Conservation (phyloP, 768 basidiomycete genomes). For the Phanerochaete carnosa region DNA sequence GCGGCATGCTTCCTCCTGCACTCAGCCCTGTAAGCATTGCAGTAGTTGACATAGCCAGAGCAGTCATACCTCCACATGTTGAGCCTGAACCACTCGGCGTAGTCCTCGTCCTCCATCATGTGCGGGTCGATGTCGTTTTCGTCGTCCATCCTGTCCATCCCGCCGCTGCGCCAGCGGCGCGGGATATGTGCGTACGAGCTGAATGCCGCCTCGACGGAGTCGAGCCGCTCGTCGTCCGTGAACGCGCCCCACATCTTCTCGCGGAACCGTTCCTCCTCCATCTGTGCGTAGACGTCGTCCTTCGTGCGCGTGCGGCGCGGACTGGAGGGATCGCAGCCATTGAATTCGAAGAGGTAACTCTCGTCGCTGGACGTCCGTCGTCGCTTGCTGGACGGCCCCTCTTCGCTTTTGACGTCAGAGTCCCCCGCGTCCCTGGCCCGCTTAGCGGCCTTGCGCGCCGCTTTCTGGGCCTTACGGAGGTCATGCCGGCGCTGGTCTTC, state of each 20-base stretch:
- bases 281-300: conserved; percentile 46
- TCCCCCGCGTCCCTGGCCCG: background rate
- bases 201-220: conserved; percentile 57
- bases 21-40: background rate
- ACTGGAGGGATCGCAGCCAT: background rate
- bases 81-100: conserved; percentile 79
- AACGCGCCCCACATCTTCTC: conserved; percentile 73
- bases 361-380: background rate
- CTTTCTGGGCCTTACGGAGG: conserved; percentile 42
- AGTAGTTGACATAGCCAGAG: conserved; percentile 3
- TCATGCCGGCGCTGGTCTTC: conserved; percentile 35
- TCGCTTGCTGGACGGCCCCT: background rate
- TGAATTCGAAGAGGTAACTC: background rate
- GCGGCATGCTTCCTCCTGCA: conserved; percentile 63
- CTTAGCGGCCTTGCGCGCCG: conserved; percentile 40
- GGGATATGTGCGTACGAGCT: conserved; percentile 74
- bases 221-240: conserved; percentile 69
- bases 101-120: conserved; percentile 81
- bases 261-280: conserved; percentile 62
- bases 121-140: conserved; percentile 38
- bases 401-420: background rate
- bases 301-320: conserved; percentile 24
- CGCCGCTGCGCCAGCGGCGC: conserved; percentile 53
- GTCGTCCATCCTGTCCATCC: conserved; percentile 40
- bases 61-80: conserved; percentile 78